Evolutionary conservation across 2,329 filamentous ascomycete genomes (phyloP), one percentile per base, ranked within the genome.

Genomic region (Scedosporium boydii): DNA sequence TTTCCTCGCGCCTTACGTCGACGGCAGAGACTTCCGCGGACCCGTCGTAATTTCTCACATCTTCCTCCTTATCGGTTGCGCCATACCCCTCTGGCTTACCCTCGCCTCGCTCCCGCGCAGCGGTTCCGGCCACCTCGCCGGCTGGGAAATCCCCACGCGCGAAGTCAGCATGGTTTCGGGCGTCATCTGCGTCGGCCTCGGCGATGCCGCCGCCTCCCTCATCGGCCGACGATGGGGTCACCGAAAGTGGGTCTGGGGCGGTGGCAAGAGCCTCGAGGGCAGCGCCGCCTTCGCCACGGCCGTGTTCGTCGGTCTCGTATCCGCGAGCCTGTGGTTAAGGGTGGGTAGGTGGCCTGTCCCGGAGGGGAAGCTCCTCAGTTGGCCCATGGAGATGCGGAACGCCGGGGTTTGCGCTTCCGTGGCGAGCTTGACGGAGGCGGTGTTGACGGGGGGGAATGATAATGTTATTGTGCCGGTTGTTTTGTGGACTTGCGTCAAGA

Each of bases 21-120:
- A 99, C 68, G 95, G 95, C 0, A 82, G 95, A 66, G 95, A 99
- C 72, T 85, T 98, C 61, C 86, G 93, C 38, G 95, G 95, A 0
- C 95, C 95, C 0, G 93, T 99, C 29, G 93, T 99, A 53, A 89
- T 99, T 60, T 96, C 90, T 0, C 95, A 98, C 72, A 96, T 99
- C 59, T 99, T 99, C 71, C 81, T 99, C 10, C 83, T 98, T 4
- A 91, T 98, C 61, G 95, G 95, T 42, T 98, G 95, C 68, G 93
- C 93, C 6, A 93, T 98, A 4, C 95, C 95, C 0, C 82, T 98
- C 2, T 98, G 95, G 95, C 81, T 97, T 1, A 89, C 87, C 3
- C 81, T 97, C 12, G 90, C 90, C 0, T 86, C 88, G 0, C 77
- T 90, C 0, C 76, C 83, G 0, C 82, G 89, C 3, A 76, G 70